Evolutionary conservation across 305 asterid species (phyloP), one percentile per base, ranked within the genome.

Genomic region (Solanum hybrid): DNA sequence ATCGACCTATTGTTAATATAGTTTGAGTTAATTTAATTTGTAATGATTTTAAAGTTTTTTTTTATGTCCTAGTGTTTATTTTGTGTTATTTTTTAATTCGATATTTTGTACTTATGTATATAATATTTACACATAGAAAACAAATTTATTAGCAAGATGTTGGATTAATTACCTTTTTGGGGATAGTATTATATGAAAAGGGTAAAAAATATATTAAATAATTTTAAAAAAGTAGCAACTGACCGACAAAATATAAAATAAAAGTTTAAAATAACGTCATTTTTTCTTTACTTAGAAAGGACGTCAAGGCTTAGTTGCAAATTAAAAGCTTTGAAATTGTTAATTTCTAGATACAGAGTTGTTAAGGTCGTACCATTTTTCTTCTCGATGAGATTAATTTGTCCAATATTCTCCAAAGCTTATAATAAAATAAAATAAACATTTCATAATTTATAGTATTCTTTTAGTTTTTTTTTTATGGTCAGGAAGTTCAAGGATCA

Each of bases 241-340:
- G 87, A 24, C 86, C 24, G 2, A 13, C 36, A 81, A 81, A 40
- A 82, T 28, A 28, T 1, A 28, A 83, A 46, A 46, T 46, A n/a
- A 29, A 83, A 28, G 39, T 10, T 51, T 46, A 10, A 83, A 84
- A 51, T 46, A 84, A 84, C 74, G 74, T 46, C 89, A 39, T 77
- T 75, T 76, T 83, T 82, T 89, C 89, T 76, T 91, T 46, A 75
- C 92, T 87, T 91, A 81, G 90, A 71, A 89, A 79, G 74, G 22
- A 91, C 92, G 91, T 82, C 69, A 78, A 71, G 87, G 71, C 76
- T 36, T 26, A 79, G 75, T 73, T 26, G 76, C 90, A 69, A 89
- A 79, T 77, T 71, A 89, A 89, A 86, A 84, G 13, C 40, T 29
- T 46, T 46, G 74, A 29, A 46, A 46, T 84, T 84, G 74, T 29